Base-by-base conservation (phyloP, 116 monocot genomes). In the Zostera marina region DNA sequence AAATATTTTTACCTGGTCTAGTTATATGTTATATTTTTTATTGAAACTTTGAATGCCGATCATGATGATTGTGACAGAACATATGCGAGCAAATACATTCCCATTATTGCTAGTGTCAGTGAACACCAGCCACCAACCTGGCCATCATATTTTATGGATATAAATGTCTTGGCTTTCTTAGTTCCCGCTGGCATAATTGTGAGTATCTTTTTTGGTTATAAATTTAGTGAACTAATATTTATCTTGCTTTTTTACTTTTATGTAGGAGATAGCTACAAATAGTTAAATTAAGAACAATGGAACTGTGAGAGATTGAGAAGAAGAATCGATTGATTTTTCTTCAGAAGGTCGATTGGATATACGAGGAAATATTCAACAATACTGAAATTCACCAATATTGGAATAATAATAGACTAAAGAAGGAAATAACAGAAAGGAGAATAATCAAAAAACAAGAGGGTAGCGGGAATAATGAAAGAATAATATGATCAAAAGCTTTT, bases 71-170 rank as follows among this genome's bases (percentile, higher is more conserved):
- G 38, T 52, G 19, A 69, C 88, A 94, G 94, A 63, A 94, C 94
- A 41, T 94, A 94, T 70, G 94, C 94, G 73, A 94, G 88, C 94
- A 94, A 94, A 66, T 94, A 94, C 71, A 94, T 94, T 63, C 94
- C 94, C 42, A 94, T 94, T 42, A 94, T 94, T 69, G 94, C 94
- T 12, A 94, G 94, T 74, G 94, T 94, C 42, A 94, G 94, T 68
- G 94, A 94, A 67, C 94, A 94, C 77, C 94, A 94, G 61, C 94
- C 94, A 41, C 94, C 94, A 48, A 94, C 94, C 10, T 94, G 94
- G 94, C 94, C 94, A 21, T 94, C 94, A 11, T 94, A 94, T 85
- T 94, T 94, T 65, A 94, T 88, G 88, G 94, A 94, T 54, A 84
- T 94, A 66, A 94, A 88, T 70, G 84, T 88, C 40, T 70, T 94